Conservation (phyloP, 768 basidiomycete species). For the Cantharellus cinnabarinus region DNA sequence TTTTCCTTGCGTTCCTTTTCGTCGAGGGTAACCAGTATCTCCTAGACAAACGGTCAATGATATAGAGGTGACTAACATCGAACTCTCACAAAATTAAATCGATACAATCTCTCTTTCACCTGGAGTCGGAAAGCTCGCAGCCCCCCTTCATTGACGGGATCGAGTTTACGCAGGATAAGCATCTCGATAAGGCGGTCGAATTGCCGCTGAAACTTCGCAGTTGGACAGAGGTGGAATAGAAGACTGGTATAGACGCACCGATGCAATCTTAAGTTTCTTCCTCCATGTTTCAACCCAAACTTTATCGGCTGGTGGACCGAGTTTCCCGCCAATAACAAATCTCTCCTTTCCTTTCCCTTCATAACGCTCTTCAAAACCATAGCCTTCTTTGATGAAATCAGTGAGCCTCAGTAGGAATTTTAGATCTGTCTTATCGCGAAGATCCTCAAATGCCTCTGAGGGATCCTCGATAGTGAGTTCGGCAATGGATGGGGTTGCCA, state of each 20-base stretch:
- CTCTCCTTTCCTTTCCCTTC: conserved; percentile 10
- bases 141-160: conserved; percentile 34
- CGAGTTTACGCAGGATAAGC: conserved; percentile 55
- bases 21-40: conserved; percentile 72
- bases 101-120: conserved; percentile 85
- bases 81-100: conserved; percentile 77
- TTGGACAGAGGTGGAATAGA: not conserved
- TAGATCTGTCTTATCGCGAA: conserved; percentile 82
- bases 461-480: conserved; percentile 97
- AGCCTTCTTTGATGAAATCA: conserved; percentile 52
- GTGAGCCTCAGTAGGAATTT: conserved; percentile 45
- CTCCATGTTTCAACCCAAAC: conserved; percentile 66
- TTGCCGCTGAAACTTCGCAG: conserved; percentile 43
- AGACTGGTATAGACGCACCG: conserved; percentile 26
- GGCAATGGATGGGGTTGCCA: conserved; percentile 46
- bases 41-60: conserved; percentile 24
- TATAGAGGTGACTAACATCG: not conserved
- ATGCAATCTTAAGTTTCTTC: conserved; percentile 71
- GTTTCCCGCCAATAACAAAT: conserved; percentile 23
- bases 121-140: conserved; percentile 60
- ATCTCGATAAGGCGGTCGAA: conserved; percentile 85
- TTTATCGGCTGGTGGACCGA: conserved; percentile 61
- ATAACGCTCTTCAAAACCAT: conserved; percentile 1
- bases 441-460: conserved; percentile 91
- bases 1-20: conserved; percentile 73